Percentiles rank a stretch among this genome's conserved stretches.
Evolutionary conservation across 805 yeast species (phyloP).

Genomic region (Tetrapisispora taiwanensis): DNA sequence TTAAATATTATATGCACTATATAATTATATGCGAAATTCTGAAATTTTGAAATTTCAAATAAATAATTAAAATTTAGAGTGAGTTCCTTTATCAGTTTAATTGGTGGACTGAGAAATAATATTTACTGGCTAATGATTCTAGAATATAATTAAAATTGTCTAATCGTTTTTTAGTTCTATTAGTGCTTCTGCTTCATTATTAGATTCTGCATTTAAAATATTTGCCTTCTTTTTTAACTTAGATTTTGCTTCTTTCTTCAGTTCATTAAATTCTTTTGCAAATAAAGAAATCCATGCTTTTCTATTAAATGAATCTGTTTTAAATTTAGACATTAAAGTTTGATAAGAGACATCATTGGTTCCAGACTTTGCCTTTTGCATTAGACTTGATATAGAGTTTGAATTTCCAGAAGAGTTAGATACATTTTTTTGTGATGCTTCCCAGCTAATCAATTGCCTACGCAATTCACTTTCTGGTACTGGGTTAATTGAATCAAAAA

Average conservation of each 20-base stretch:
- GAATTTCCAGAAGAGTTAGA: constrained; percentile 15
- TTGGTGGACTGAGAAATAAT: too few species aligned
- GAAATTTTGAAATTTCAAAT: too few species aligned
- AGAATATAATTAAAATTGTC: too few species aligned
- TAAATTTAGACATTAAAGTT: constrained; percentile 23
- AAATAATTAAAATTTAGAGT: too few species aligned
- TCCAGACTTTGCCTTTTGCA: constrained; percentile 34
- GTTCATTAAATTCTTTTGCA: constrained; percentile 31
- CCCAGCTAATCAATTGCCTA: constrained; percentile 59
- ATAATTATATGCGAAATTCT: too few species aligned
- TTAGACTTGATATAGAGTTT: constrained; percentile 15
- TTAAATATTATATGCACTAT: not conserved
- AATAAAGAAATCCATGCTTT: constrained; percentile 35
- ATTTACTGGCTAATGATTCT: too few species aligned
- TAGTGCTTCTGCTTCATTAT: too few species aligned
- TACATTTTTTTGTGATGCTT: constrained; percentile 27
- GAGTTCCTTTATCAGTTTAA: too few species aligned
- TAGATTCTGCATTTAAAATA: too few species aligned
- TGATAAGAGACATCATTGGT: constrained; percentile 18
- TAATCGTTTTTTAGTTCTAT: too few species aligned
- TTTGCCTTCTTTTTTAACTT: constrained; percentile 6
- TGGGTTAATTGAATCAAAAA: constrained; percentile 57
- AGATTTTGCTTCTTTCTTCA: constrained; percentile 32
- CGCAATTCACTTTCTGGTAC: constrained; percentile 44
- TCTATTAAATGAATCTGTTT: constrained; percentile 39